Evolutionary conservation across 1,284 basidiomycete species (phyloP), one percentile per base, ranked within the genome.

Genomic region (Moniliophthora roreri): DNA sequence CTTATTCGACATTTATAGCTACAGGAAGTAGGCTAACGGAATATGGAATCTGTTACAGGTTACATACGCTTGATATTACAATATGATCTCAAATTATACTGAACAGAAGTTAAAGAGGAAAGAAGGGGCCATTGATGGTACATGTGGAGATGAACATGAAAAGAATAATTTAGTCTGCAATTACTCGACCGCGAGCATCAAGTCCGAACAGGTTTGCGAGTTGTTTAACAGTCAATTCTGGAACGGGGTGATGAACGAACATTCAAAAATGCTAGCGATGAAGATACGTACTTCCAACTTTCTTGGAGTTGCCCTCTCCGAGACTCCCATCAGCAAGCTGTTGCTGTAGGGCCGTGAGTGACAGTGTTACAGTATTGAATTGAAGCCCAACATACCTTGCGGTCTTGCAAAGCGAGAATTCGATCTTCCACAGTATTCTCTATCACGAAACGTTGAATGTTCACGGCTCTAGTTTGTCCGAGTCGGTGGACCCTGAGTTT

Each of bases 391-490:
- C 66, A 28, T 52, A 77, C 76, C 70, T 84, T 85, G 52, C 79
- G 71, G 48, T 81, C 77, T 59, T 86, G 83, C 60, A 84, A 66
- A 0, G 70, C 67, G 32, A 86, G 69, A 42, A 85, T 76, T n/a
- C 82, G 76, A 60, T 82, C 81, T 62, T 86, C 81, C 3, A 85
- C 78, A 0, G 81, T 83, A 57, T 81, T 71, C 13, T 67, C 65
- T 38, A 84, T 80, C 39, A 84, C 81, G 3, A 85, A 71, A 4
- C 82, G 80, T 53, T 85, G 74, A n/a, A 87, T 79, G 38, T 72
- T 62, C 7, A 87, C 85, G 5, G 74, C 57, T 23, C 77, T 72
- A 20, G 58, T 66, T 59, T 86, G 84, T 1, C 83, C 84, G 16
- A 85, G 67, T 37, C 80, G 69, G 60, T 81, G 80, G 5, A 76